These are phyloP conservation scores for Coemansia sp. DNA, from an alignment of 371 early-diverging fungal species.

Conservation along the genomic window DNA sequence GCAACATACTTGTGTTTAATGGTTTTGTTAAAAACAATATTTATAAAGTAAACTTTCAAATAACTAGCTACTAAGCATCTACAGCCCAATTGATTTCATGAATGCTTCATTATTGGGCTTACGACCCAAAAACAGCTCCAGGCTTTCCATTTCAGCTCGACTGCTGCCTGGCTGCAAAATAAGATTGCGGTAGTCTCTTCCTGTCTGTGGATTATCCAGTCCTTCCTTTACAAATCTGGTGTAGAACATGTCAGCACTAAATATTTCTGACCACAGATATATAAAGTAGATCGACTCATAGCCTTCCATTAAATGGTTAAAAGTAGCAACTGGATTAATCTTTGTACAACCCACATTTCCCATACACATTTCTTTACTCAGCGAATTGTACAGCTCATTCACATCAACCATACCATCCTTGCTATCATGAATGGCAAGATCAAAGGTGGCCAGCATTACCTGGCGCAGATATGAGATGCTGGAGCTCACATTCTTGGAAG, in stretches of 20 bases:
- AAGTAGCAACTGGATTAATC: slow-evolving; percentile 46
- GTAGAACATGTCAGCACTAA: slow-evolving; percentile 74
- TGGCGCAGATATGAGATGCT: slow-evolving; percentile 67
- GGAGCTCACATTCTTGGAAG: slow-evolving; percentile 66
- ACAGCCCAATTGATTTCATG: no score
- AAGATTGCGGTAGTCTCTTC: no score
- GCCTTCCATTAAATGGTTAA: slow-evolving; percentile 76
- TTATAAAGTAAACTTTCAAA: no score
- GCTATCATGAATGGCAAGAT: slow-evolving; percentile 62
- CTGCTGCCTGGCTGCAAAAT: no score
- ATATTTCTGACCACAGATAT: slow-evolving; percentile 78
- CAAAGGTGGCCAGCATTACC: slow-evolving; percentile 69
- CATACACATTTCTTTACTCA: slow-evolving; percentile 61
- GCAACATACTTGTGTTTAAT: no score
- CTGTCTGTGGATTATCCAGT: no score
- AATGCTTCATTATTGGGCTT: no score
- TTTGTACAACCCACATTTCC: slow-evolving; percentile 31
- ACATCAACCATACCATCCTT: slow-evolving; percentile 53
- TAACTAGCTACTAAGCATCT: no score
- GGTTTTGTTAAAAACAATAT: no score
- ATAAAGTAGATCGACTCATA: slow-evolving; percentile 70
- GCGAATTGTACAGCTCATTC: slow-evolving; percentile 58
- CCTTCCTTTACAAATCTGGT: no score
- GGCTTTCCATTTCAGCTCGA: no score
- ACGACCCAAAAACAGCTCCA: no score